These are phyloP conservation scores for Davidsoniella neocaledoniae DNA, from an alignment of 2,329 filamentous ascomycete species.

Conservation along the genomic window DNA sequence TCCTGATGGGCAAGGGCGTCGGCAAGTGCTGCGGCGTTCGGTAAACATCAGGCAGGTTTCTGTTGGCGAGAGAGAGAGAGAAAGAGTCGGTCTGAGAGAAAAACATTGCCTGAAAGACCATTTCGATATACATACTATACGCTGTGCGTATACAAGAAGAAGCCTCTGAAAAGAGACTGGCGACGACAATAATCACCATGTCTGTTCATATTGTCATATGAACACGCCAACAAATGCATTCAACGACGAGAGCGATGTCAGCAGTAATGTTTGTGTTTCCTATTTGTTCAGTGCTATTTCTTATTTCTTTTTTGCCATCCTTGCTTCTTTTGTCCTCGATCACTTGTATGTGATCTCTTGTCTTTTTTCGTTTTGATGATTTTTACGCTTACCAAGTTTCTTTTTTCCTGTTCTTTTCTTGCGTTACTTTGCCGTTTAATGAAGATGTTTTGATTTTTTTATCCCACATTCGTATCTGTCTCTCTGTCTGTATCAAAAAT, in stretches of 20 bases:
- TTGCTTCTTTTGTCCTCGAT: background rate
- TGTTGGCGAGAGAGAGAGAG: background rate
- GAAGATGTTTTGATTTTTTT: background rate
- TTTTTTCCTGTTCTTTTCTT: background rate
- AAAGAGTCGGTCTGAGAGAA: background rate
- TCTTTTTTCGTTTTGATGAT: background rate
- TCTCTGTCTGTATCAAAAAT: background rate
- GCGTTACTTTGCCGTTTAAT: background rate
- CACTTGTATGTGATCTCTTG: constrained; percentile 1
- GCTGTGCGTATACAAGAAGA: background rate
- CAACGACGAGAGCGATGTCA: background rate
- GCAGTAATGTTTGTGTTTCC: background rate
- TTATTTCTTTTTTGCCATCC: background rate
- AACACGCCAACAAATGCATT: no score
- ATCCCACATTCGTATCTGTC: background rate
- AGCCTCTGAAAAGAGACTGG: background rate
- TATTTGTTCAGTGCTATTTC: constrained; percentile 2
- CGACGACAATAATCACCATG: background rate
- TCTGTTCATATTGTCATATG: background rate
- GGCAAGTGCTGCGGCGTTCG: constrained; percentile 30
- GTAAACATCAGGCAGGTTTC: constrained; percentile 1
- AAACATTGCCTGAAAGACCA: background rate
- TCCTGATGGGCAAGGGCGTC: constrained; percentile 32
- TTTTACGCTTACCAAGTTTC: no score
- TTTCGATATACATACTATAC: background rate